Percentiles rank a stretch among this genome's conserved stretches.
phyloP scores from a whole-genome alignment of 73 alveolate genomes.

The Symbiodinium pilosum region DNA sequence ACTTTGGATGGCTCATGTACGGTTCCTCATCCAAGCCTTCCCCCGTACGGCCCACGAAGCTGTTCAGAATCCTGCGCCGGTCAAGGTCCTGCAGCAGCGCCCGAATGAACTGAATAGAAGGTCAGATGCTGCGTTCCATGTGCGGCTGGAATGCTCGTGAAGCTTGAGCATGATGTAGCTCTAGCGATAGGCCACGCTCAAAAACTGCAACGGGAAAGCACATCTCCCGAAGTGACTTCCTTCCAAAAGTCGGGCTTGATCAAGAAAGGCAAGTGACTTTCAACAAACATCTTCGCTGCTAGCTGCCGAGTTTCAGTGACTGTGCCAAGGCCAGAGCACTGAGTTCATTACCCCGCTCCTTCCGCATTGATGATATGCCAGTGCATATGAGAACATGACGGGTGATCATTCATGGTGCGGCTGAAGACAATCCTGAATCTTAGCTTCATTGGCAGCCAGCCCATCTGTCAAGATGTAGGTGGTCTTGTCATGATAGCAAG shows the following conservation, averaged over 20 bases:
- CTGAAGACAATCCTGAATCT: not conserved
- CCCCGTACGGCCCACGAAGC: conserved; percentile 1
- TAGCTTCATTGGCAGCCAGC: not conserved
- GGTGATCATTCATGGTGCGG: too few relatives aligned
- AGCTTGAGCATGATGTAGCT: not conserved
- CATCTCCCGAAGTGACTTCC: not conserved
- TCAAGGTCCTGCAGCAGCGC: not conserved
- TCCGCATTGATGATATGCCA: too few relatives aligned
- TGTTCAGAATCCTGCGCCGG: conserved; percentile 2
- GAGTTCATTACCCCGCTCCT: too few relatives aligned
- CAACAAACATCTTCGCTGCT: too few relatives aligned
- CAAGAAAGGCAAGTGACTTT: not conserved
- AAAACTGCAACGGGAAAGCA: not conserved
- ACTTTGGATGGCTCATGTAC: conserved; percentile 1
- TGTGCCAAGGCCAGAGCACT: too few relatives aligned
- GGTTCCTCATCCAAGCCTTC: not conserved
- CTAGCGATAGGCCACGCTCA: not conserved
- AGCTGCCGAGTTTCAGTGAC: not conserved
- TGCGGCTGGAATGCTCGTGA: not conserved
- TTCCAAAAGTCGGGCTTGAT: not conserved
- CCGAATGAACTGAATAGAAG: too few relatives aligned
- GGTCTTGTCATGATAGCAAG: not conserved
- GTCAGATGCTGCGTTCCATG: too few relatives aligned
- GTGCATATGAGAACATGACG: too few relatives aligned
- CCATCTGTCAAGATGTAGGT: conserved; percentile 2